phyloP scores from a whole-genome alignment of 345 rosid species.

The Arabidopsis arenosa region DNA sequence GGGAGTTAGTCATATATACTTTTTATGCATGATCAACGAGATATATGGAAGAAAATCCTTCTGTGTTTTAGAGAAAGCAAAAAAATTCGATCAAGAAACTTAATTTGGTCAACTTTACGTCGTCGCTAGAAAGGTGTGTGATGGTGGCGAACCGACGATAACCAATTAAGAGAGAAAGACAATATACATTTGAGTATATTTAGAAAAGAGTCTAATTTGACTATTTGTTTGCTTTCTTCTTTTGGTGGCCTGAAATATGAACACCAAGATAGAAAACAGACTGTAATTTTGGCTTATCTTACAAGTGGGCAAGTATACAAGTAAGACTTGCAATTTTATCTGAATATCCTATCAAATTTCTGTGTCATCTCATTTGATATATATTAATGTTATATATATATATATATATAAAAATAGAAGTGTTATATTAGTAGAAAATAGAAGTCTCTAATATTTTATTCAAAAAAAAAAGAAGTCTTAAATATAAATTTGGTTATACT shows the following conservation, averaged over 20 bases:
- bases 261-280: not conserved
- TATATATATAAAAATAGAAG: not conserved
- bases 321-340: not conserved
- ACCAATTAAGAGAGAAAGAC: not conserved
- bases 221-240: conserved; percentile 11
- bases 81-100: conserved; percentile 13
- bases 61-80: not conserved
- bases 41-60: not conserved
- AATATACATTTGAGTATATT: conserved; percentile 4
- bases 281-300: not conserved
- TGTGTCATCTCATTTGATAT: not conserved
- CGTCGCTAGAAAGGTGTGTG: not conserved
- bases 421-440: not conserved
- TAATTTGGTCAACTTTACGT: conserved; percentile 4
- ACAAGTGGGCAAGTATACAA: conserved; percentile 17
- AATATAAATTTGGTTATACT: not conserved
- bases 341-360: not conserved
- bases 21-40: not conserved
- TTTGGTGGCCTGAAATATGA: conserved; percentile 25
- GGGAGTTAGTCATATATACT: not conserved
- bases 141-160: not conserved
- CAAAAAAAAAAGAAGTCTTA: no score
- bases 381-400: not conserved
- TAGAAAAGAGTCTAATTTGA: not conserved
- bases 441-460: no score